Evolutionary conservation across 768 basidiomycete species (phyloP).

Genomic region (Pilatotrama ljubarskyi): DNA sequence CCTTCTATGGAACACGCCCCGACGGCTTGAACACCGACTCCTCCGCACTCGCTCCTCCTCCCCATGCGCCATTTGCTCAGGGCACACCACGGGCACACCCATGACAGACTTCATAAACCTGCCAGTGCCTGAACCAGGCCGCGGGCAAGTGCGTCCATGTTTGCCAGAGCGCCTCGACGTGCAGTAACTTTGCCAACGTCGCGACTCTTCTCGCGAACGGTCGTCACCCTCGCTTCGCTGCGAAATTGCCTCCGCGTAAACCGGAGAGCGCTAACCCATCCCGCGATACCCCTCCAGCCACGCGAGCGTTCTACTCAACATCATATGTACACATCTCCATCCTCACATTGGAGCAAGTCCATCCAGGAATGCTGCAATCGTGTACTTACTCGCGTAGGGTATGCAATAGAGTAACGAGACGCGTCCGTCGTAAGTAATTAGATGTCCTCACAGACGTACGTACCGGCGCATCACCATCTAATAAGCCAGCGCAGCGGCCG

Average conservation of each 20-base stretch:
- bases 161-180: no score
- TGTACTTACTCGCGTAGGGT: neutral
- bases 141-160: no score
- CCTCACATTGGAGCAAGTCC: neutral
- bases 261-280: neutral
- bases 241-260: neutral
- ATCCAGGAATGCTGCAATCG: neutral
- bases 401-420: neutral
- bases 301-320: neutral
- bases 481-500: neutral
- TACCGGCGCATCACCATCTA: constrained; percentile 3
- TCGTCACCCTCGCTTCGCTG: neutral
- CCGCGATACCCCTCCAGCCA: neutral
- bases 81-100: no score
- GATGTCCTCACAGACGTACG: neutral
- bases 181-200: no score
- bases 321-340: neutral
- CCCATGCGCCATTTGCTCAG: no score
- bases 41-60: neutral
- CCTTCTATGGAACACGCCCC: constrained; percentile 3
- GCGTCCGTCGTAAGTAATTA: neutral
- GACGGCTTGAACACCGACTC: constrained; percentile 1
- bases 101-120: no score
- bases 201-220: no score
- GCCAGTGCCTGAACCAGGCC: no score